Evolutionary conservation across 2,329 filamentous ascomycete species (phyloP).

Genomic region (Lecanicillium sp.): DNA sequence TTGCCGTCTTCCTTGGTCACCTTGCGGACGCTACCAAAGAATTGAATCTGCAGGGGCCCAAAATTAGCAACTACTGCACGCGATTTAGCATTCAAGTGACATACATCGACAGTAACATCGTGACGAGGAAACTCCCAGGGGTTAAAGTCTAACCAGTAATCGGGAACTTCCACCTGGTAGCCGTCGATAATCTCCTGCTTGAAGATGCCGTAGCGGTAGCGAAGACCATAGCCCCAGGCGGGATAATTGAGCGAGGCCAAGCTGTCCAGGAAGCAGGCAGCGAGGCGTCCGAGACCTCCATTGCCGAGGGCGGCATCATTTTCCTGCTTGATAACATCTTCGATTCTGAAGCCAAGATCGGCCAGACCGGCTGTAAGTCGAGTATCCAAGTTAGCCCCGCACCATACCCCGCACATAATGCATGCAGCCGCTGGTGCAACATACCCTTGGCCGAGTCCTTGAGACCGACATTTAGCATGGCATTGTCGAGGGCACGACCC

Average conservation of each 20-base stretch:
- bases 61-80: conserved; percentile 6
- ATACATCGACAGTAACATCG: conserved; percentile 78
- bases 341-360: conserved; percentile 92
- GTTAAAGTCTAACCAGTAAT: conserved; percentile 99
- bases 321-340: conserved; percentile 90
- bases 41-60: conserved; percentile 61
- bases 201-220: conserved; percentile 97
- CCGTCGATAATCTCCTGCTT: conserved; percentile 98
- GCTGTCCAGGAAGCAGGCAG: conserved; percentile 95
- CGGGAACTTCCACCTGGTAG: conserved; percentile 95
- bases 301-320: conserved; percentile 95
- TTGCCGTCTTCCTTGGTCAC: conserved; percentile 69
- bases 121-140: conserved; percentile 97
- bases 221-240: conserved; percentile 93
- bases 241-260: conserved; percentile 90
- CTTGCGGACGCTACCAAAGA: conserved; percentile 80
- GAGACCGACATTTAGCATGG: conserved; percentile 89
- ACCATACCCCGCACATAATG: not conserved
- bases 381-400: conserved; percentile 10
- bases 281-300: conserved; percentile 86
- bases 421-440: conserved; percentile 14
- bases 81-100: conserved; percentile 16
- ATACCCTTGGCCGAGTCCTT: conserved; percentile 77
- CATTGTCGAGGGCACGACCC: conserved; percentile 94
- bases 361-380: conserved; percentile 60